These are phyloP conservation scores for Lactarius hengduanensis DNA, from an alignment of 768 basidiomycete genomes.

Conservation along the genomic window DNA sequence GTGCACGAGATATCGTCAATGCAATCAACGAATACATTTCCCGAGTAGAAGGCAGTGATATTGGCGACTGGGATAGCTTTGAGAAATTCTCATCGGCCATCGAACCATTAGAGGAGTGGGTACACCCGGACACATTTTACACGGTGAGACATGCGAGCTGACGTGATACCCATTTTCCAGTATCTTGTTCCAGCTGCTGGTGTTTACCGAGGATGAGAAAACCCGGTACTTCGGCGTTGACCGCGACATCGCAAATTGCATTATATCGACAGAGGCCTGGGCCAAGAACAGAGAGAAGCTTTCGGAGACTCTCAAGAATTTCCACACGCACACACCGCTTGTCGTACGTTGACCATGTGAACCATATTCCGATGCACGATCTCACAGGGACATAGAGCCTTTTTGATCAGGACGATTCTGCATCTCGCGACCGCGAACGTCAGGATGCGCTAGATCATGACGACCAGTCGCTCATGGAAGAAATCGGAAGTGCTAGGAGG, in stretches of 20 bases:
- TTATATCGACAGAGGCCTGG: slow-evolving; percentile 13
- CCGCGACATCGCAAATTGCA: background rate
- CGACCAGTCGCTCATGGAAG: slow-evolving; percentile 12
- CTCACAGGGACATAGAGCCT: slow-evolving; percentile 12
- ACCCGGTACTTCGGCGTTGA: slow-evolving; percentile 9
- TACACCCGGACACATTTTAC: background rate
- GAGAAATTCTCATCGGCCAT: slow-evolving; percentile 28
- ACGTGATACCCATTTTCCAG: slow-evolving; percentile 5
- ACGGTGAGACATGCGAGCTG: background rate
- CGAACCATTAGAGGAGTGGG: slow-evolving; percentile 29
- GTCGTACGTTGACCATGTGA: slow-evolving; percentile 1
- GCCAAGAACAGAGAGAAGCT: slow-evolving; percentile 14
- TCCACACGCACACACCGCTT: slow-evolving; percentile 1
- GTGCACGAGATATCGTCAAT: slow-evolving; percentile 26
- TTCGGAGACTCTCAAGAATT: slow-evolving; percentile 1
- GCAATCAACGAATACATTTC: slow-evolving; percentile 25
- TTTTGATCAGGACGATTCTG: background rate
- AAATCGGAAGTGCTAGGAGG: slow-evolving; percentile 1
- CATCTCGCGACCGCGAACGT: slow-evolving; percentile 9
- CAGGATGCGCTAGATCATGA: slow-evolving; percentile 14
- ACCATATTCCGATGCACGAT: background rate
- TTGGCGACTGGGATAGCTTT: slow-evolving; percentile 25
- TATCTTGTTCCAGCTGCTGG: slow-evolving; percentile 14
- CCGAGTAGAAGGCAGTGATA: slow-evolving; percentile 14
- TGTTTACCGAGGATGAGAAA: slow-evolving; percentile 21